Evolutionary conservation across 352 stramenopile species (phyloP).

Genomic region (Pythium volutum): DNA sequence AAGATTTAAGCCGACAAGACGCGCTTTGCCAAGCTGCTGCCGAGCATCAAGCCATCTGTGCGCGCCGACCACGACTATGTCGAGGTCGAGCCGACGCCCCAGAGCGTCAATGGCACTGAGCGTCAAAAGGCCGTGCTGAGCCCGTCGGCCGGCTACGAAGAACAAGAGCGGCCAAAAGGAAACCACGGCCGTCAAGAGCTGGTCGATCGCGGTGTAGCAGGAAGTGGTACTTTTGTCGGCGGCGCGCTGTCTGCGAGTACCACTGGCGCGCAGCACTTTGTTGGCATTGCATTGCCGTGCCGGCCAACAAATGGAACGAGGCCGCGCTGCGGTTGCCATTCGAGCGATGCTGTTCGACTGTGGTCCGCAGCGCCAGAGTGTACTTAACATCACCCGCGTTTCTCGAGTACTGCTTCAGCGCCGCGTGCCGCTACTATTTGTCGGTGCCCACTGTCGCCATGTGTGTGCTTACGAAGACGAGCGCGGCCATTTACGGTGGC

Average conservation of each 20-base stretch:
- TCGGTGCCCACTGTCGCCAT: constrained; percentile 59
- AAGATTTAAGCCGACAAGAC: not conserved
- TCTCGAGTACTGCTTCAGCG: constrained; percentile 9
- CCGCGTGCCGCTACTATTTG: constrained; percentile 20
- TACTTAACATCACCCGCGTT: constrained; percentile 8
- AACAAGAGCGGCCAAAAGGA: not conserved
- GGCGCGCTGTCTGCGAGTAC: no score
- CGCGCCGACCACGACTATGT: not conserved
- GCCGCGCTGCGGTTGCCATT: constrained; percentile 52
- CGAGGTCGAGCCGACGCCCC: not conserved
- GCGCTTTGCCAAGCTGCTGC: not conserved
- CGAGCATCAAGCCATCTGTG: not conserved
- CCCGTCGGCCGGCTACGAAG: no score
- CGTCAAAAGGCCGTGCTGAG: not conserved
- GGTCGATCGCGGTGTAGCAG: constrained; percentile 64
- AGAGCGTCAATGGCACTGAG: not conserved
- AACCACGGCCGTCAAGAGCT: constrained; percentile 29
- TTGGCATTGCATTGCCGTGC: constrained; percentile 56
- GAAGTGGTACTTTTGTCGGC: constrained; percentile 70
- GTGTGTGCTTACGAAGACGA: constrained; percentile 70
- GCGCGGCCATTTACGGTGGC: constrained; percentile 63
- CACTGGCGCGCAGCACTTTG: no score
- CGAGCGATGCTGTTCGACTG: constrained; percentile 22
- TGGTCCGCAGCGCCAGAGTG: constrained; percentile 1
- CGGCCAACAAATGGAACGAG: constrained; percentile 67